These are phyloP conservation scores for Ogataea naganishii DNA, from an alignment of 805 yeast species.

Conservation along the genomic window DNA sequence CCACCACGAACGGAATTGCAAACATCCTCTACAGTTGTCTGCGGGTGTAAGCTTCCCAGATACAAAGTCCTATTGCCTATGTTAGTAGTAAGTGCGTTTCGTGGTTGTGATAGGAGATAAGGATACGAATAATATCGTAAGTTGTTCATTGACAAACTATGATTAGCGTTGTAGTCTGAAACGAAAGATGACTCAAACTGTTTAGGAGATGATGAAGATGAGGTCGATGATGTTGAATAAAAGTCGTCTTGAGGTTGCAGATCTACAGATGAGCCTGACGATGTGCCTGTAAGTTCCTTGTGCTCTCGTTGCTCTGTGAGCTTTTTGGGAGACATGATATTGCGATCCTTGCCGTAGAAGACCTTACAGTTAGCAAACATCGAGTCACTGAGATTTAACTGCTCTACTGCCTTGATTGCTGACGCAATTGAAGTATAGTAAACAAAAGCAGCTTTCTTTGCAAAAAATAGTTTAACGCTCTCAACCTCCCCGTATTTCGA, in stretches of 20 bases:
- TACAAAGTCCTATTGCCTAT: slow-evolving; percentile 59
- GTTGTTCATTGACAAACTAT: no score
- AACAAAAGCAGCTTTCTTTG: slow-evolving; percentile 18
- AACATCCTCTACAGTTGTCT: slow-evolving; percentile 61
- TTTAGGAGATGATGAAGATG: slow-evolving; percentile 19
- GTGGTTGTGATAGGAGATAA: no score
- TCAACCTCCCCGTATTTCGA: slow-evolving; percentile 34
- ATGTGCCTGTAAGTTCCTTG: neutral
- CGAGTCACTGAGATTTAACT: slow-evolving; percentile 18
- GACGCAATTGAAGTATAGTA: slow-evolving; percentile 38
- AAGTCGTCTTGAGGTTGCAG: slow-evolving; percentile 5
- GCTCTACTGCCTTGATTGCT: slow-evolving; percentile 36
- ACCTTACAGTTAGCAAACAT: slow-evolving; percentile 15
- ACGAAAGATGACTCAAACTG: no score
- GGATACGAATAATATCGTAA: no score
- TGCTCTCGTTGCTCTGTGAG: neutral
- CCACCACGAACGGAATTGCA: slow-evolving; percentile 77
- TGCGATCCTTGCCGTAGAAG: slow-evolving; percentile 22
- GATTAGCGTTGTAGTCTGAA: no score
- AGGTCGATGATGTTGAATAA: slow-evolving; percentile 18
- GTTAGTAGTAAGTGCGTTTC: no score
- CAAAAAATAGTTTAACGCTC: slow-evolving; percentile 18
- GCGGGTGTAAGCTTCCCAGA: slow-evolving; percentile 56
- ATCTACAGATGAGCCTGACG: neutral
- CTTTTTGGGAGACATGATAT: neutral